Base-by-base conservation (phyloP, 2,329 filamentous ascomycete species). In the Tolypocladium album region DNA sequence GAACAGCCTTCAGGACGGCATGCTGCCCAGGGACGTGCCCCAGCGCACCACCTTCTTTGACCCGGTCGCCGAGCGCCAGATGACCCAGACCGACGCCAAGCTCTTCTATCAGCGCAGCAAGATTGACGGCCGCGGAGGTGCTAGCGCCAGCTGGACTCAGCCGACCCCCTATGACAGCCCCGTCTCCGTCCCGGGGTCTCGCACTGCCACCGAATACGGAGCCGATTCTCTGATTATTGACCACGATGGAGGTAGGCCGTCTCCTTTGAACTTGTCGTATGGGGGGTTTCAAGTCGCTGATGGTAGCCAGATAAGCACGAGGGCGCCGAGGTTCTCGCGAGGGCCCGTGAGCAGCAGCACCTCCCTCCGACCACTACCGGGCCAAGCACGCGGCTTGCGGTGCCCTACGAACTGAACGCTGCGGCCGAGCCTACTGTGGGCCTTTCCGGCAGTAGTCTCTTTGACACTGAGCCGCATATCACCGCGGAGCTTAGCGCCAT, bases 31-130 rank as follows among this genome's bases (percentile, higher is more conserved):
- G 62, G 85, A 88, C 68, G 70, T 84, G 58, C 84, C 83, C 40
- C 81, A 81, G 62, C 88, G 87, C 71, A 96, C 92, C 11, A 90
- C 92, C 24, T 95, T 92, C 71, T 97, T 96, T 76, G 92, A 97
- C 74, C 91, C 93, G 69, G 88, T 93, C 58, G 89, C 90, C 58
- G 94, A 99, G 75, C 95, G 94, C 68, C 90, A 93, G 69, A 89
- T 96, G 86, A 95, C 88, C 69, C 92, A 96, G 73, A 88, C 90
- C 34, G 94, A 99, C 72, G 90, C 93, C 61, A 97, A 96, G 74
- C 82, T 97, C 63, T 96, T 97, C 77, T 99, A 96, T 73, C 93
- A 97, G 76, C 83, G 90, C 65, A 92, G 90, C 74, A 89, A 92
- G 73, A 78, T 87, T 61, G 88, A 88, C 63, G 60, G 69, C 68